Percentiles rank a stretch among this genome's conserved stretches.
Conservation (phyloP, 78 protist species). For the Salpingoeca rosetta region DNA sequence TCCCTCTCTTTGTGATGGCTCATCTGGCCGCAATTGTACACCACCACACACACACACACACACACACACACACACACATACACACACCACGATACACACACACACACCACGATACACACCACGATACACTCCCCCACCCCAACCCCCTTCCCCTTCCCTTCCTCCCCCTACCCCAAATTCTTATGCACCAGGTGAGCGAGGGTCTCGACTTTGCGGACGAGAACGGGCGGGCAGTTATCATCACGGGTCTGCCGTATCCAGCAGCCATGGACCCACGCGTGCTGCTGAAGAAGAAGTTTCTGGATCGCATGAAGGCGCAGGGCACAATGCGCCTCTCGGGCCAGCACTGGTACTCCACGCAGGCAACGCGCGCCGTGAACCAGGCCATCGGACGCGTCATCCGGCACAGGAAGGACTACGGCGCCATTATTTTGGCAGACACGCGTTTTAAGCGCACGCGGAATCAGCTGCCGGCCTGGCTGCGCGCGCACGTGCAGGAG, state of each 20-base stretch:
- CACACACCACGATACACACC: too few species aligned
- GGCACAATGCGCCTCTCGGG: slow-evolving; percentile 43
- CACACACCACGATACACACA: too few species aligned
- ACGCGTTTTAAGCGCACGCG: slow-evolving; percentile 2
- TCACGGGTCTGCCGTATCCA: slow-evolving; percentile 88
- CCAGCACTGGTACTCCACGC: slow-evolving; percentile 63
- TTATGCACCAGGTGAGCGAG: slow-evolving; percentile 78
- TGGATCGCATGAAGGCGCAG: slow-evolving; percentile 18
- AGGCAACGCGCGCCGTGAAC: slow-evolving; percentile 89
- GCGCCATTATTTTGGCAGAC: slow-evolving; percentile 83
- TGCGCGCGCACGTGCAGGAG: slow-evolving; percentile 17
- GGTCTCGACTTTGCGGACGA: slow-evolving; percentile 89
- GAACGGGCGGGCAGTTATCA: slow-evolving; percentile 86
- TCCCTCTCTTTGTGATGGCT: too few species aligned
- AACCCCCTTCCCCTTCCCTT: too few species aligned
- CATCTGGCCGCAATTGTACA: too few species aligned
- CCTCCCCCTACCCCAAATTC: too few species aligned
- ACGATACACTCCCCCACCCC: too few species aligned
- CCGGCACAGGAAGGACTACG: slow-evolving; percentile 83
- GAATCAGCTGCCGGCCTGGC: slow-evolving; percentile 39
- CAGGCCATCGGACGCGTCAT: slow-evolving; percentile 96
- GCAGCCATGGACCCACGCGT: slow-evolving; percentile 21
- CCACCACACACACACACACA: too few species aligned
- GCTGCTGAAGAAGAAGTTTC: slow-evolving; percentile 26
- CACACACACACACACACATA: background rate